Evolutionary conservation across 306 rosid species (phyloP).

Genomic region (Cucurbita pepo): DNA sequence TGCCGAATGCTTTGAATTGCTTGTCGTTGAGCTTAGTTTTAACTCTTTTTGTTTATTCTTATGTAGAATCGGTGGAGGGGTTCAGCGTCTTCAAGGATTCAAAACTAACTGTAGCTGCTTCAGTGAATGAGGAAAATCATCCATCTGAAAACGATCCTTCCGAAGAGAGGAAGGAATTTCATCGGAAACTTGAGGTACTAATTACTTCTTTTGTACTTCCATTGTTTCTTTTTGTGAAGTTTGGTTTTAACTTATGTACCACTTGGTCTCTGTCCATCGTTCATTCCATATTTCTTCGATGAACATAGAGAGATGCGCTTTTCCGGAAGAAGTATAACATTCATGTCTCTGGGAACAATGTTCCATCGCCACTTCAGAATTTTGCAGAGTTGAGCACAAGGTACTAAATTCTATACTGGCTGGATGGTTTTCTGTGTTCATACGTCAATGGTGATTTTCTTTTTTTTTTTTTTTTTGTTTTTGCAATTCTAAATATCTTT

Average conservation of each 20-base stretch:
- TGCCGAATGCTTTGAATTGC: not conserved
- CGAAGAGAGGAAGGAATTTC: constrained; percentile 42
- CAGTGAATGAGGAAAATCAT: constrained; percentile 16
- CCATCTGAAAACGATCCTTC: constrained; percentile 12
- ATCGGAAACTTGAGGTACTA: constrained; percentile 66
- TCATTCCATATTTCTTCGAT: not conserved
- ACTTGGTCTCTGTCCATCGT: not conserved
- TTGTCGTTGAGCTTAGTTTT: not conserved
- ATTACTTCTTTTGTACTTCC: not conserved
- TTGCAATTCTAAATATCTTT: not conserved
- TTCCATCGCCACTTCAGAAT: constrained; percentile 63
- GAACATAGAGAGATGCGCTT: constrained; percentile 46
- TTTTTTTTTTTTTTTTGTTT: not conserved
- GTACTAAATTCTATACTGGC: constrained; percentile 15
- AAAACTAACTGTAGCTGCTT: constrained; percentile 9
- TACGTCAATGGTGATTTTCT: not conserved
- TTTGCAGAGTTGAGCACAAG: constrained; percentile 68
- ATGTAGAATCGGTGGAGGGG: constrained; percentile 49
- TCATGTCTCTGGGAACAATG: constrained; percentile 72
- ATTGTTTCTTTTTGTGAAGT: not conserved
- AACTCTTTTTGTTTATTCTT: not conserved
- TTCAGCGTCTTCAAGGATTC: constrained; percentile 58
- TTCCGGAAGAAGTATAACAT: constrained; percentile 56
- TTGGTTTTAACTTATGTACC: not conserved
- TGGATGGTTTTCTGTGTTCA: not conserved